phyloP scores from a whole-genome alignment of 2,329 filamentous ascomycete species.

The Penicillium nordicum region DNA sequence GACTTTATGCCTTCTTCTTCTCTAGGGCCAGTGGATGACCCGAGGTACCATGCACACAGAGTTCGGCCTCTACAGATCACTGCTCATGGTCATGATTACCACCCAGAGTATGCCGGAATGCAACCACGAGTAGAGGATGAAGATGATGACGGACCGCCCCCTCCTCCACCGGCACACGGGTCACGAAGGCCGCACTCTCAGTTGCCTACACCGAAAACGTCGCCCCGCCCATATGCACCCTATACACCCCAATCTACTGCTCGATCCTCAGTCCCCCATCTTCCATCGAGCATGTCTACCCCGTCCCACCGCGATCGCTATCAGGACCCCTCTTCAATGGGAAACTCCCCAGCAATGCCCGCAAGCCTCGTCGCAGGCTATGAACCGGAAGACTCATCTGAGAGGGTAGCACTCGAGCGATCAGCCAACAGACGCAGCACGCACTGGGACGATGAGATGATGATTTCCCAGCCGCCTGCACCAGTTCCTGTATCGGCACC shows the following conservation, averaged over 20 bases:
- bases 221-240: conserved; percentile 26
- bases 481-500: conserved; percentile 17
- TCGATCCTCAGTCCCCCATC: not conserved
- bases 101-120: conserved; percentile 43
- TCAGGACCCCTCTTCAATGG: conserved; percentile 11
- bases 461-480: conserved; percentile 21
- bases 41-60: conserved; percentile 26
- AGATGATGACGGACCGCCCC: conserved; percentile 37
- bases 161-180: conserved; percentile 37
- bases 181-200: conserved; percentile 29
- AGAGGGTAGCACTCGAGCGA: conserved; percentile 29
- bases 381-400: conserved; percentile 33
- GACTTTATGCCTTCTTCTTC: conserved; percentile 20
- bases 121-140: conserved; percentile 49
- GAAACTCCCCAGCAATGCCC: conserved; percentile 34
- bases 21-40: conserved; percentile 19
- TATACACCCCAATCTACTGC: conserved; percentile 24
- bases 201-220: conserved; percentile 25
- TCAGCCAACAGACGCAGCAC: conserved; percentile 26
- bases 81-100: conserved; percentile 29
- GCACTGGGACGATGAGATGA: conserved; percentile 28
- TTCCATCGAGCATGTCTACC: not conserved
- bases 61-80: conserved; percentile 25
- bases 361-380: conserved; percentile 44
- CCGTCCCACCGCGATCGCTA: not conserved